These are phyloP conservation scores for Botryotinia convoluta DNA, from an alignment of 2,329 filamentous ascomycete genomes.

Conservation along the genomic window DNA sequence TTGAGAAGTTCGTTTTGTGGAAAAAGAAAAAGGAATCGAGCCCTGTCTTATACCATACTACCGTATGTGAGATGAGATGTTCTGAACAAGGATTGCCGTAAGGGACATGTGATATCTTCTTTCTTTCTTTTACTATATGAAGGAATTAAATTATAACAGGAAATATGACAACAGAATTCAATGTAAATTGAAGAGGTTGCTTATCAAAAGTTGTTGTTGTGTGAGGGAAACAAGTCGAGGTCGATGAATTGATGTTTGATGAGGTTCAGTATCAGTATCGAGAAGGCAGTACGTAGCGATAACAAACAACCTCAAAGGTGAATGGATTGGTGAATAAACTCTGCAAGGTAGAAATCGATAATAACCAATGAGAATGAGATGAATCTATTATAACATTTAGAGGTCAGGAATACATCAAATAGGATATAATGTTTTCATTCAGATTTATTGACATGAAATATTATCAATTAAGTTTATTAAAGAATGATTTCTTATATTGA, in stretches of 20 bases:
- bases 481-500: background rate
- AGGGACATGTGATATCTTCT: background rate
- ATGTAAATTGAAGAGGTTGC: background rate
- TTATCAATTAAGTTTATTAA: background rate
- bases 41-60: background rate
- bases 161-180: background rate
- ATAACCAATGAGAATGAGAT: background rate
- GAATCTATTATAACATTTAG: background rate
- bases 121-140: background rate
- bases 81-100: background rate
- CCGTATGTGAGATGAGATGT: background rate
- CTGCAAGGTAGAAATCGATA: background rate
- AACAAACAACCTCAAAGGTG: slow-evolving; percentile 1
- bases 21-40: background rate
- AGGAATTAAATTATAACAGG: background rate
- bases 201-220: background rate
- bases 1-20: background rate
- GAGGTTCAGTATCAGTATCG: background rate
- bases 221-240: background rate
- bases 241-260: background rate
- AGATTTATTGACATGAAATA: background rate
- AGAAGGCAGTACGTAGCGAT: background rate
- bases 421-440: background rate
- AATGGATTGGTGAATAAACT: background rate
- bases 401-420: background rate